Base-by-base conservation (phyloP, 2,329 filamentous ascomycete genomes). In the Ophiobolus disseminans region DNA sequence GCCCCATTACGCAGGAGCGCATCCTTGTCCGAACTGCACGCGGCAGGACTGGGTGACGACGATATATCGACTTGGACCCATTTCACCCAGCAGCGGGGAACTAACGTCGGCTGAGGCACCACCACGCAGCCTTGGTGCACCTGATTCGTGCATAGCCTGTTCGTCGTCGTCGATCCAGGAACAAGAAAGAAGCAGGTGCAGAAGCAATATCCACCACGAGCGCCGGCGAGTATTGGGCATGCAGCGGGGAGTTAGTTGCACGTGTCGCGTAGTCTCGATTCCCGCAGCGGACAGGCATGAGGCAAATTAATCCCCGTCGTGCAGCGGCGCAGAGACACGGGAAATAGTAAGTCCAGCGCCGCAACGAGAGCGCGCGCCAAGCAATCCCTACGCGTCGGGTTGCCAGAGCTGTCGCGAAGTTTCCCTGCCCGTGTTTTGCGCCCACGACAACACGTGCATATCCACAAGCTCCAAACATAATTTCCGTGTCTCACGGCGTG, bases 341-440 rank as follows among this genome's bases (percentile, higher is more conserved):
- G n/a, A 7, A 44, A 44, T 23, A 19, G 41, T 28, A 44, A 30
- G 2, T 3, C 41, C 41, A 17, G 6, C 10, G 57, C 34, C 35
- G 32, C 11, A 21, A 40, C 32, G 45, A 43, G 47, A 38, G 16
- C 19, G 22, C 17, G 35, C 30, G 30, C 23, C 23, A 17, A 16
- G n/a, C n/a, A n/a, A n/a, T n/a, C n/a, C n/a, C n/a, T n/a, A 22
- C 57, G 57, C 57, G 57, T 60, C 52, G 50, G 50, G 55, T 40
- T 23, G 42, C n/a, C n/a, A n/a, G 47, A 52, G 46, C 53, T 50
- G 17, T 34, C 42, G 45, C 52, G 43, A 49, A 57, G 54, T 57
- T 51, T 50, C 49, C 49, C 45, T n/a, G n/a, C n/a, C n/a, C n/a
- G n/a, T n/a, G n/a, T 49, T 46, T 48, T 44, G 58, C 55, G 56